Evolutionary conservation across 1,284 basidiomycete species (phyloP), one percentile per base, ranked within the genome.

Genomic region (Termitomyces sp.): DNA sequence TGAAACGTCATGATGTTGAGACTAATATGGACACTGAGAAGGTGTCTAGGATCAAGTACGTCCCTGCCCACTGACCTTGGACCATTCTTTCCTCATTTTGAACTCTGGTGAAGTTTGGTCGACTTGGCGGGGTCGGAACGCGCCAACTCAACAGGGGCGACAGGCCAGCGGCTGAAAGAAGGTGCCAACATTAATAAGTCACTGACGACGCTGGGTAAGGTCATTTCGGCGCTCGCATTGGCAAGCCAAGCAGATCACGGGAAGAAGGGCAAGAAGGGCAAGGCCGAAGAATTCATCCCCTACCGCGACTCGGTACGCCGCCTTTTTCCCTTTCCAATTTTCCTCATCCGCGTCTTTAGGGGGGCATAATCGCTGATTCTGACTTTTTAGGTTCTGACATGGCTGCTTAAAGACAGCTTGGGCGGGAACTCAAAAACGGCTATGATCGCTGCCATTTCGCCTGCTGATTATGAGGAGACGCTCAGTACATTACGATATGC

Each of bases 171-270:
- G 40, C 75, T 99, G 55, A 97, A 97, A 73, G 96, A 98, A 75
- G 92, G 96, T 49, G 92, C 93, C 19, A 94, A 95, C 70, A 98
- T 98, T 79, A 99, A 99, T 76, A 98, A 97, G 72, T 97, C 93
- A 3, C 81, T 99, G 34, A 98, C 94, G 4, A 97, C 94, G 0
- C 84, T 99, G 1, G 96, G 96, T 19, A 98, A 98, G 69, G 97
- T 99, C 70, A 99, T 99, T 60, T 91, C 94, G 17, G 79, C 92
- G 1, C 83, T 98, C 13, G 96, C 90, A n/a, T 68, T 83, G 45
- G 89, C 88, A 2, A 90, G 89, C 71, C 78, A 82, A 62, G 73
- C 71, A 40, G 81, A 83, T 59, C 59, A 61, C 40, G 76, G 78
- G 5, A 88, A 86, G 69, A 91, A 89, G 73, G 84, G 84, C 41